Base-by-base conservation (phyloP, 2,329 filamentous ascomycete genomes). In the Conoideocrella luteorostrata region DNA sequence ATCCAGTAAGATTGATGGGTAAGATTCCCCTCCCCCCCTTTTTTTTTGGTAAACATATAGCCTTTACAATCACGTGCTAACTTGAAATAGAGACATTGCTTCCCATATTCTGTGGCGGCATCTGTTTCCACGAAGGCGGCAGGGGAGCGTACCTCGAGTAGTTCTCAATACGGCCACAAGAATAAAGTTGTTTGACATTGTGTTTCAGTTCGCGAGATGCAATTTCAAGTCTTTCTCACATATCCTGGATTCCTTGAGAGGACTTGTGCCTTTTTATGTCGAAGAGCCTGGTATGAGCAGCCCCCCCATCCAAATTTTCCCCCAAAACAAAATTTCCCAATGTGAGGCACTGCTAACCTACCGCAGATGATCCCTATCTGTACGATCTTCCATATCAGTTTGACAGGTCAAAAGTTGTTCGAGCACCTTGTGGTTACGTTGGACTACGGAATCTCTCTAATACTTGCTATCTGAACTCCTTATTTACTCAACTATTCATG, bases 401-500 rank as follows among this genome's bases (percentile, higher is more conserved):
- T 48, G 86, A 91, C 40, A 74, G 82, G 26, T 65, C 64, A 30
- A 82, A 78, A 55, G 77, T 80, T 13, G 75, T 94, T n/a, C 80
- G 88, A 49, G 81, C 87, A 2, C 66, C 78, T 1, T 86, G 86
- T 49, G 89, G 88, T 17, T 95, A 95, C 59, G 80, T 86, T n/a
- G 93, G 93, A 1, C 66, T 98, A n/a, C 77, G 77, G 45, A 98
- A 98, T 56, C 75, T 96, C 13, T 93, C 88, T 9, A 95, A 96
- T 59, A 97, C 94, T 1, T 98, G 93, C 65, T 98, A 98, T 60
- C 77, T 97, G 59, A 98, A 98, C 61, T 97, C 93, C 1, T 71
- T 98, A 1, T 75, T 97, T 48, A 91, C 89, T 0, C 93, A 98
- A 59, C 77, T 98, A 0, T 98, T 91, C 69, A 97, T 96, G 88